These are phyloP conservation scores for Colletotrichum navitas DNA, from an alignment of 2,329 filamentous ascomycete genomes.

Conservation along the genomic window DNA sequence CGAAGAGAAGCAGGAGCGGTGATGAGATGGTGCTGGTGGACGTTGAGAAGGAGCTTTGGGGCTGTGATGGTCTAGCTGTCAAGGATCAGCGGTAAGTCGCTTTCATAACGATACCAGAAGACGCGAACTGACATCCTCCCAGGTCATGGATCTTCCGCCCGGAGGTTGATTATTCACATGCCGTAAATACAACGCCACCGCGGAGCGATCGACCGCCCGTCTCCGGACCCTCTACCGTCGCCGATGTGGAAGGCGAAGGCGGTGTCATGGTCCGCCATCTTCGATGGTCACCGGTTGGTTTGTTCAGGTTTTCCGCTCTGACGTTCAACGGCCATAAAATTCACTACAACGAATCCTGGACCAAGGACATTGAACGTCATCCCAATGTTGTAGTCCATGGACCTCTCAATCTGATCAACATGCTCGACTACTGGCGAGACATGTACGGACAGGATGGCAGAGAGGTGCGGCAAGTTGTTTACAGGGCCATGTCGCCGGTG, in stretches of 20 bases:
- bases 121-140: not conserved
- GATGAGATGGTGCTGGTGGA: slow-evolving; percentile 75
- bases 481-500: slow-evolving; percentile 77
- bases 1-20: slow-evolving; percentile 67
- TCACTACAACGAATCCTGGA: slow-evolving; percentile 80
- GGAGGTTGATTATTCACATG: slow-evolving; percentile 46
- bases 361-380: slow-evolving; percentile 75
- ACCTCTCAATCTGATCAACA: slow-evolving; percentile 79
- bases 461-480: slow-evolving; percentile 63
- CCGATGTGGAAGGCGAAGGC: not conserved
- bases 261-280: slow-evolving; percentile 49
- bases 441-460: slow-evolving; percentile 49
- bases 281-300: slow-evolving; percentile 60
- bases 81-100: slow-evolving; percentile 63
- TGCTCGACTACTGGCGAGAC: slow-evolving; percentile 77
- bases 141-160: slow-evolving; percentile 61
- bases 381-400: slow-evolving; percentile 82
- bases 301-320: slow-evolving; percentile 87
- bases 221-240: slow-evolving; percentile 15
- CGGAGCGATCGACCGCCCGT: slow-evolving; percentile 2
- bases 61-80: slow-evolving; percentile 63
- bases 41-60: slow-evolving; percentile 71
- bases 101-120: too few relatives aligned
- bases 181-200: slow-evolving; percentile 42
- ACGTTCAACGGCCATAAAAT: slow-evolving; percentile 91